Percentiles rank a stretch among this genome's conserved stretches.
These are phyloP conservation scores for Scheffersomyces parashehatae DNA, from an alignment of 1,139 yeast species.

Conservation along the genomic window DNA sequence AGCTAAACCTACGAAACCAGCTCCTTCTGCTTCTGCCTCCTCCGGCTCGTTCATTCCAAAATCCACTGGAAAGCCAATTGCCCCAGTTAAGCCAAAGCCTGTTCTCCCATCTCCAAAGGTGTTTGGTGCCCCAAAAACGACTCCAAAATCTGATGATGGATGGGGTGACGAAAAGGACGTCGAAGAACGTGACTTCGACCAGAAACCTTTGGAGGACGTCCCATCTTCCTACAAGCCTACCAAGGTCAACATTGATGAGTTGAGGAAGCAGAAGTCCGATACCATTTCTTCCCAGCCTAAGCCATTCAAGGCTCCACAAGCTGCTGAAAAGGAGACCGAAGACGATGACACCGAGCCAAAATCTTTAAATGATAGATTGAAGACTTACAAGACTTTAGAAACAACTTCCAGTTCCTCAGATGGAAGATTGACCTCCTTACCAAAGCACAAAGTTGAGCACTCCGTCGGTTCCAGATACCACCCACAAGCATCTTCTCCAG, in stretches of 20 bases:
- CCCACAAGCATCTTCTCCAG: conserved; percentile 42
- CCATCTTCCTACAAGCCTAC: conserved; percentile 75
- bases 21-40: conserved; percentile 22
- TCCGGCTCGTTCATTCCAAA: conserved; percentile 36
- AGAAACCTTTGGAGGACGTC: conserved; percentile 59
- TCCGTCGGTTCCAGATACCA: conserved; percentile 54
- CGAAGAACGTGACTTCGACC: conserved; percentile 66
- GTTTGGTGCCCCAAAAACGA: conserved; percentile 13
- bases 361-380: conserved; percentile 46
- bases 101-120: conserved; percentile 16
- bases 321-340: conserved; percentile 15
- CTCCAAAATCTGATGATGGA: conserved; percentile 49
- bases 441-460: conserved; percentile 60
- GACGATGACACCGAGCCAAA: conserved; percentile 32
- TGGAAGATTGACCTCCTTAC: conserved; percentile 60
- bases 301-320: conserved; percentile 24
- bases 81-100: conserved; percentile 23
- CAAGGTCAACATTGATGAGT: conserved; percentile 44
- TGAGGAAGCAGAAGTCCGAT: conserved; percentile 49
- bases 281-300: conserved; percentile 46
- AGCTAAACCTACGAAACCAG: conserved; percentile 19
- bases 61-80: conserved; percentile 44
- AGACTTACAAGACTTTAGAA: conserved; percentile 29
- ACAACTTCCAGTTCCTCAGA: conserved; percentile 15
- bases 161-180: conserved; percentile 68